Evolutionary conservation across 2,329 filamentous ascomycete species (phyloP).

Genomic region (Mariannaea sp.): DNA sequence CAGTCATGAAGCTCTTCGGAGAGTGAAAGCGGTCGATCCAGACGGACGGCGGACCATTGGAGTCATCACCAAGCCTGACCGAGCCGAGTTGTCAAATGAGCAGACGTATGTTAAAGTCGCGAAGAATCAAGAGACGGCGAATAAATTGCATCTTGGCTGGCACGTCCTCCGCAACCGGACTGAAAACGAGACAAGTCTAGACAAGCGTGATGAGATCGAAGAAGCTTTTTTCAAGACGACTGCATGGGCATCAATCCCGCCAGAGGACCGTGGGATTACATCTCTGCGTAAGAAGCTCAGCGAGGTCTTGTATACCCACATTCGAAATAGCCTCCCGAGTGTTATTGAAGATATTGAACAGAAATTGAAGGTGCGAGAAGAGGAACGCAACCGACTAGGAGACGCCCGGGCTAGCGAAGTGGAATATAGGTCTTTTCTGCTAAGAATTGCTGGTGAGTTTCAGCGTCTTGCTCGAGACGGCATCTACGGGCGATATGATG

Average conservation of each 20-base stretch:
- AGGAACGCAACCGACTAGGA: conserved; percentile 30
- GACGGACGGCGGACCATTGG: conserved; percentile 55
- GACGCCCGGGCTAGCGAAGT: conserved; percentile 21
- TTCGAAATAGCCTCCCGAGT: conserved; percentile 35
- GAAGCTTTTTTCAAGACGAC: conserved; percentile 39
- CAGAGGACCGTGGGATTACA: conserved; percentile 41
- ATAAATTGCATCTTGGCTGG: conserved; percentile 53
- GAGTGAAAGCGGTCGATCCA: conserved; percentile 50
- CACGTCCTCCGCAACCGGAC: conserved; percentile 57
- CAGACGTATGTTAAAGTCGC: conserved; percentile 43
- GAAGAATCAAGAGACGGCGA: conserved; percentile 38
- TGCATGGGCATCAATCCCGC: conserved; percentile 36
- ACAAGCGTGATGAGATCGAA: conserved; percentile 41
- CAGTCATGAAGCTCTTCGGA: conserved; percentile 56
- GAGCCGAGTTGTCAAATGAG: conserved; percentile 46
- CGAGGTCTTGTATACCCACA: conserved; percentile 37
- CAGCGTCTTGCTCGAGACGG: conserved; percentile 39
- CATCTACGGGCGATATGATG: conserved; percentile 38
- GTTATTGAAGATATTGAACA: conserved; percentile 37
- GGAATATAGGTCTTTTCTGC: conserved; percentile 42
- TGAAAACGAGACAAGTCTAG: conserved; percentile 39
- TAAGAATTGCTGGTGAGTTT: conserved; percentile 45
- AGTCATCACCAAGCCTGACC: conserved; percentile 61
- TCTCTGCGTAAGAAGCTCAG: conserved; percentile 44
- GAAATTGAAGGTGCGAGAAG: conserved; percentile 29